Evolutionary conservation across 768 basidiomycete genomes (phyloP), one percentile per base, ranked within the genome.

Genomic region (Pulveroboletus sp.): DNA sequence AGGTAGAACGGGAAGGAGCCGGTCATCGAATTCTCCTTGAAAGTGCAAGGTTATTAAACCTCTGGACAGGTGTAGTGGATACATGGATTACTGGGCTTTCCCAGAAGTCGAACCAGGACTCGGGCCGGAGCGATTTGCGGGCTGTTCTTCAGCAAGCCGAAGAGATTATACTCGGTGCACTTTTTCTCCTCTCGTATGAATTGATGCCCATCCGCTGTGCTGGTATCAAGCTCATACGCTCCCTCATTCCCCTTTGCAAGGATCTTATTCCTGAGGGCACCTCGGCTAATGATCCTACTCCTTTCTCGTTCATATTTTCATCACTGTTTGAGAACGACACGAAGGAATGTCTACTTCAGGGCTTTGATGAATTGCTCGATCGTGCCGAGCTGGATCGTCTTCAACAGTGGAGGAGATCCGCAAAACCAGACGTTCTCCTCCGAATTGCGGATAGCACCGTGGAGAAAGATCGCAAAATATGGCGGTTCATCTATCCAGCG

Each of bases 21-120:
- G 79, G 81, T 0, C 67, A 80, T 43, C 78, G 80, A 50, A 72
- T 90, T 6, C 72, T 83, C 42, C 69, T 86, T 11, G 88, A 92
- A 60, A 83, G 82, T 17, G 66, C 79, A 9, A 76, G 82, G 21
- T 63, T 95, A 6, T 72, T 92, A 33, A 71, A 75, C 32, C 69
- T 93, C 6, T 96, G 93, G 93, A 71, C 79, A 7, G 75, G 73
- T 26, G 68, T 93, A 3, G 78, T 93, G 14, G 82, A 86, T 43
- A 72, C 70, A 11, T 91, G 92, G 86, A 73, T 84, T 36, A 67
- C 71, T 43, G 73, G 71, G 46, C 66, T 80, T 46, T 66, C 72
- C 26, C 71, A 69, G 51, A 72, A 70, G 46, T 70, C 73, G 6
- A 60, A 55, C 33, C 58, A 61, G n/a, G 73, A 76, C 21, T 51